A percentile compares a stretch with the other conserved stretches of the same genome.
Conservation (phyloP, 2,329 filamentous ascomycete genomes). For the Zasmidium cellare region DNA sequence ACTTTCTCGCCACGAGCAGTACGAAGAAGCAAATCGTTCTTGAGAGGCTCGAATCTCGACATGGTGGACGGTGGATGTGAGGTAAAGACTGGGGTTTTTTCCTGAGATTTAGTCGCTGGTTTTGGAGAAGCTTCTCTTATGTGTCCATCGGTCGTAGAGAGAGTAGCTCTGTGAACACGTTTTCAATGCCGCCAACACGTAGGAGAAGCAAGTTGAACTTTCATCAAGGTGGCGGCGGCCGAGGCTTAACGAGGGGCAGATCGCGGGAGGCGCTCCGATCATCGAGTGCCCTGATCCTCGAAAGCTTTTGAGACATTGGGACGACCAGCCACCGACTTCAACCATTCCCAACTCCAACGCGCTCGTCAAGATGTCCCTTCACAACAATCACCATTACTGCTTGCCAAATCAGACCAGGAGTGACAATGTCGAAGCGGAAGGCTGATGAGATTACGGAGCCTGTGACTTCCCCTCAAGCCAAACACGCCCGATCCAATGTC, state of each 20-base stretch:
- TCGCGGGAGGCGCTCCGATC: not conserved
- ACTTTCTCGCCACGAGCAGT: slow-evolving; percentile 88
- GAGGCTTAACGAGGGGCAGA: not conserved
- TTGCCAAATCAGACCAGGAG: not conserved
- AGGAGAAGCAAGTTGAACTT: not conserved
- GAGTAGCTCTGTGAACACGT: not conserved
- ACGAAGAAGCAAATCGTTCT: slow-evolving; percentile 90
- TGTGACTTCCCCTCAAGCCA: slow-evolving; percentile 1
- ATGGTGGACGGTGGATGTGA: not conserved
- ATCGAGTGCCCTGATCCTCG: no score
- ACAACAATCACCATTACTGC: not conserved
- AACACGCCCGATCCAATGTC: not conserved
- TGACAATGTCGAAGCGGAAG: slow-evolving; percentile 3
- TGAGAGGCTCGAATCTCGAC: slow-evolving; percentile 73
- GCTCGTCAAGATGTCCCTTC: not conserved
- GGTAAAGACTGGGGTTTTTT: not conserved
- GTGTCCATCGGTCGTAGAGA: not conserved
- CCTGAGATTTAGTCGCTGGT: not conserved
- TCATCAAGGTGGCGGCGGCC: not conserved
- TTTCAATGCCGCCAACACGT: not conserved
- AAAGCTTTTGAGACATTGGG: not conserved
- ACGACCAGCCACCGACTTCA: not conserved
- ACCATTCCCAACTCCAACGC: not conserved
- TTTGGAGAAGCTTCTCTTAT: not conserved
- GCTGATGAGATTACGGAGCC: not conserved